Evolutionary conservation across 2,329 filamentous ascomycete genomes (phyloP).

Genomic region (Lachnellula hyalina): DNA sequence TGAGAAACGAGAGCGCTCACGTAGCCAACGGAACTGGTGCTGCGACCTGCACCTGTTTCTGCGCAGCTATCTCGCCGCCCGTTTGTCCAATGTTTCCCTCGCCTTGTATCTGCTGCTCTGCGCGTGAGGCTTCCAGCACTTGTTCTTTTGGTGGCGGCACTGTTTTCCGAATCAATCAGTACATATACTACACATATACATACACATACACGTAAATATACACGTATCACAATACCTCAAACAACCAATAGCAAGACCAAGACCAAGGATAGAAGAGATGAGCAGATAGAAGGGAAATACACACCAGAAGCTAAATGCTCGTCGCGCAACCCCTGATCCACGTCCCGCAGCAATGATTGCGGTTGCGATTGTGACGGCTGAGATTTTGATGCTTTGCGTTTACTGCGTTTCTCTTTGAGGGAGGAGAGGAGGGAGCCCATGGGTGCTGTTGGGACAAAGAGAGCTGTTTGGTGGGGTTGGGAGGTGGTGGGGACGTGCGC

Average conservation of each 20-base stretch:
- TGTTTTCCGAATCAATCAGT: not conserved
- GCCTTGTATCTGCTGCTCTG: not conserved
- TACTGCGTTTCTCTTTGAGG: constrained; percentile 2
- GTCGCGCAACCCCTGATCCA: constrained; percentile 10
- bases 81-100: not conserved
- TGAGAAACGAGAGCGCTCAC: constrained; percentile 9
- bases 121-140: not conserved
- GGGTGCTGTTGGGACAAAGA: not conserved
- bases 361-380: not conserved
- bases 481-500: constrained; percentile 15
- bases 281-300: constrained; percentile 1
- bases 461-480: not conserved
- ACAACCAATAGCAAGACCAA: too few relatives aligned
- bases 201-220: too few relatives aligned
- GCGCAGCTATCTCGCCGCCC: constrained; percentile 1
- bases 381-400: not conserved
- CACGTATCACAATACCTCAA: too few relatives aligned
- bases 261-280: not conserved
- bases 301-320: constrained; percentile 15
- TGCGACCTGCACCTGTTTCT: constrained; percentile 11
- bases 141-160: not conserved
- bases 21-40: constrained; percentile 12
- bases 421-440: constrained; percentile 22
- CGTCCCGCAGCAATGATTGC: constrained; percentile 15
- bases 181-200: too few relatives aligned